phyloP scores from a whole-genome alignment of 2,329 filamentous ascomycete genomes.

The Epichloe gansuensis region DNA sequence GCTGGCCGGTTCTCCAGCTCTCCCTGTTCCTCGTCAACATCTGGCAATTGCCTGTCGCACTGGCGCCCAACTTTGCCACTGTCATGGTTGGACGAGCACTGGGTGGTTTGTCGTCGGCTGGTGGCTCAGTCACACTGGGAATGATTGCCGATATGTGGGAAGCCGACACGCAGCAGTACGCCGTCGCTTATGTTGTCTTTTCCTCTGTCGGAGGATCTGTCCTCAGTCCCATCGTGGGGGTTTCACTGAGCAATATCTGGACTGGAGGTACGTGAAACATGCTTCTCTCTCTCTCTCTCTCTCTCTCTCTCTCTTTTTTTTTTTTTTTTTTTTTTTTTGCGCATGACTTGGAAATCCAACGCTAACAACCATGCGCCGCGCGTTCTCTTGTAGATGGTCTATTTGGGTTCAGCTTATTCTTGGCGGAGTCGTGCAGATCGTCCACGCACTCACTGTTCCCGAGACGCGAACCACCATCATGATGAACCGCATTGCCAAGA shows the following conservation, averaged over 20 bases:
- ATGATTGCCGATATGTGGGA: slow-evolving; percentile 70
- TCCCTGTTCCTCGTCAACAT: slow-evolving; percentile 67
- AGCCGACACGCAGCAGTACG: slow-evolving; percentile 59
- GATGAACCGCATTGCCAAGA: slow-evolving; percentile 70
- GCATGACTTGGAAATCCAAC: not conserved
- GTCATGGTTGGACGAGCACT: slow-evolving; percentile 59
- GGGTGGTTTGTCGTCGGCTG: slow-evolving; percentile 58
- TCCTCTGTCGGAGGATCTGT: slow-evolving; percentile 69
- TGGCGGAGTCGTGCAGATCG: slow-evolving; percentile 53
- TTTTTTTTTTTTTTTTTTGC: not conserved
- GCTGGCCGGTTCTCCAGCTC: slow-evolving; percentile 62
- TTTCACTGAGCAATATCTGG: slow-evolving; percentile 54
- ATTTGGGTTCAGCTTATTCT: slow-evolving; percentile 83
- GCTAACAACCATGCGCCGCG: no score
- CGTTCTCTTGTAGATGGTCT: slow-evolving; percentile 36
- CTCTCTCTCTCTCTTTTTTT: not conserved
- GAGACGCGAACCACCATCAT: slow-evolving; percentile 68
- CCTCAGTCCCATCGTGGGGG: slow-evolving; percentile 70
- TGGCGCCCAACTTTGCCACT: slow-evolving; percentile 61
- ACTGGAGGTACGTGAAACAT: slow-evolving; percentile 43
- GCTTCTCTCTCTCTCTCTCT: not conserved
- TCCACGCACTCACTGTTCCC: slow-evolving; percentile 59
- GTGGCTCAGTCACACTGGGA: slow-evolving; percentile 60
- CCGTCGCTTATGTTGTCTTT: slow-evolving; percentile 65
- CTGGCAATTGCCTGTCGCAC: slow-evolving; percentile 59